Evolutionary conservation across 2,329 filamentous ascomycete genomes (phyloP).

Genomic region (Bipolaris bicolor): DNA sequence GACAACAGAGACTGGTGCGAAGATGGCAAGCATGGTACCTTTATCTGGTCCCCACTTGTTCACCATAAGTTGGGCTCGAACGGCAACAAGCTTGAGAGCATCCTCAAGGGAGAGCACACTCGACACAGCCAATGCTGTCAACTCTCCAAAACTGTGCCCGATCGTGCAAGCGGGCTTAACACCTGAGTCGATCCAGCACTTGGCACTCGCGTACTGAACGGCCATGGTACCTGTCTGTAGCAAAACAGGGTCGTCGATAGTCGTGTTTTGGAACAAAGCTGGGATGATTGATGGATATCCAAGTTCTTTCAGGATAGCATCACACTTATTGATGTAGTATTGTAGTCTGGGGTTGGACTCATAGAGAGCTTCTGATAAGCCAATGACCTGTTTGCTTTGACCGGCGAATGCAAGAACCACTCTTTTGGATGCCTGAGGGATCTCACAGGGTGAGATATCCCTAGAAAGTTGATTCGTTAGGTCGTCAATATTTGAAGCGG

Average conservation of each 20-base stretch:
- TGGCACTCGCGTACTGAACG: constrained; percentile 30
- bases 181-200: constrained; percentile 26
- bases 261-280: constrained; percentile 14
- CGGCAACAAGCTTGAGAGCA: constrained; percentile 46
- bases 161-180: constrained; percentile 21
- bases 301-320: constrained; percentile 11
- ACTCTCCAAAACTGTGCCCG: constrained; percentile 49
- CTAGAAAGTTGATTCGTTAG: constrained; percentile 1
- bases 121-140: constrained; percentile 47
- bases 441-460: constrained; percentile 1
- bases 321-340: constrained; percentile 23
- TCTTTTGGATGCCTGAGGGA: not conserved
- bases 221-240: constrained; percentile 28
- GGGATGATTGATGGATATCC: constrained; percentile 17
- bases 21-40: constrained; percentile 19
- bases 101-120: constrained; percentile 46
- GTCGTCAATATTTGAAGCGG: constrained; percentile 3
- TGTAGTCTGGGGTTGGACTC: constrained; percentile 6
- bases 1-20: constrained; percentile 6
- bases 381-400: constrained; percentile 13
- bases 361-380: constrained; percentile 3
- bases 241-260: constrained; percentile 10
- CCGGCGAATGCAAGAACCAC: constrained; percentile 11
- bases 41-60: not conserved
- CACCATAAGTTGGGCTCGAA: constrained; percentile 38